Percentiles rank a stretch among this genome's conserved stretches.
Conservation (phyloP, 1,284 basidiomycete species). For the Takashimella tepidaria region DNA sequence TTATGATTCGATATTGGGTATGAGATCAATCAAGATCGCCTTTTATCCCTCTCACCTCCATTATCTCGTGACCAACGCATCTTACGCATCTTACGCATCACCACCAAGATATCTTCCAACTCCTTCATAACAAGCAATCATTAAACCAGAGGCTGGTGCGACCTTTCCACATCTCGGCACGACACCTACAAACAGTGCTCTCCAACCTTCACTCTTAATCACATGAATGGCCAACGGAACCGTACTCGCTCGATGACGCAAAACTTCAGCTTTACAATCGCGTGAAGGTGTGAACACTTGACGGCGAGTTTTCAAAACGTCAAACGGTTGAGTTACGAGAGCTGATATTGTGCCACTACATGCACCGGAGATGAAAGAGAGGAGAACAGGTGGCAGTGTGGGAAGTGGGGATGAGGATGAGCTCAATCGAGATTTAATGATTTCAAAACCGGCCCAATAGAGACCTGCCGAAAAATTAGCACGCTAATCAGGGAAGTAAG, state of each 20-base stretch:
- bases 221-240: conserved; percentile 65
- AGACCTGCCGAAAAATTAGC: conserved; percentile 24
- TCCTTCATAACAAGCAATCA: conserved; percentile 87
- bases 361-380: conserved; percentile 45
- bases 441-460: conserved; percentile 48
- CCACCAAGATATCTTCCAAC: conserved; percentile 46
- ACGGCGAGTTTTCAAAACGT: conserved; percentile 89
- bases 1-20: too few species aligned
- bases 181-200: conserved; percentile 78
- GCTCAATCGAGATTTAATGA: conserved; percentile 39
- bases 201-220: conserved; percentile 67
- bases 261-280: conserved; percentile 47
- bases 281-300: conserved; percentile 66
- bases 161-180: conserved; percentile 89
- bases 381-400: conserved; percentile 32
- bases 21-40: too few species aligned
- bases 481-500: conserved; percentile 9
- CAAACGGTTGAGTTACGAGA: conserved; percentile 87
- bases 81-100: not conserved
- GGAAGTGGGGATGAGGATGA: conserved; percentile 25
- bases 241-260: conserved; percentile 47
- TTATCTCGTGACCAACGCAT: too few species aligned
- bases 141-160: conserved; percentile 87
- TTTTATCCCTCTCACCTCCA: too few species aligned
- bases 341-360: conserved; percentile 60